These are phyloP conservation scores for Trichoderma guizhouense DNA, from an alignment of 2,329 filamentous ascomycete genomes.

Conservation along the genomic window DNA sequence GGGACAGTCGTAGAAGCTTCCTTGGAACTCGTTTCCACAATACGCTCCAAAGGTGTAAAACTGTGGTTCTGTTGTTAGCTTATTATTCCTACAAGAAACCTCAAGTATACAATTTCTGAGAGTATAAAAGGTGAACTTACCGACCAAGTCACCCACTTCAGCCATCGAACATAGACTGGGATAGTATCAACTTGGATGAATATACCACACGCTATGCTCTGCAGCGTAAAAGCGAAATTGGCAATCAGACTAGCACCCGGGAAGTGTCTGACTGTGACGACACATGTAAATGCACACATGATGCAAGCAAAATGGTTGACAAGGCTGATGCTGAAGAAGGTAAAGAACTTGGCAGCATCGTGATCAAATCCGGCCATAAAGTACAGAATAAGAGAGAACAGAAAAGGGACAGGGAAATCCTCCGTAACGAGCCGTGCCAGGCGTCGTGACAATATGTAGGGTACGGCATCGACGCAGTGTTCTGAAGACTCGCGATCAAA, in stretches of 20 bases:
- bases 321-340: slow-evolving; percentile 66
- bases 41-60: slow-evolving; percentile 71
- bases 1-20: slow-evolving; percentile 71
- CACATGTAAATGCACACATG: slow-evolving; percentile 65
- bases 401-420: slow-evolving; percentile 67
- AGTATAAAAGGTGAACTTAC: slow-evolving; percentile 33
- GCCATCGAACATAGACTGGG: slow-evolving; percentile 74
- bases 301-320: slow-evolving; percentile 72
- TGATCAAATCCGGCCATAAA: slow-evolving; percentile 74
- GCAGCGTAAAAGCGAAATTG: slow-evolving; percentile 69
- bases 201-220: slow-evolving; percentile 72
- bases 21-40: slow-evolving; percentile 68
- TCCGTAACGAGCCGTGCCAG: slow-evolving; percentile 67
- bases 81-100: background rate
- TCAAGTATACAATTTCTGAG: background rate
- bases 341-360: slow-evolving; percentile 63
- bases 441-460: slow-evolving; percentile 67
- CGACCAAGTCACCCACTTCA: slow-evolving; percentile 64
- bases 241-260: slow-evolving; percentile 67
- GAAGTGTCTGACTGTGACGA: slow-evolving; percentile 64
- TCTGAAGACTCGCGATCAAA: slow-evolving; percentile 75
- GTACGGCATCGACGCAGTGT: slow-evolving; percentile 65
- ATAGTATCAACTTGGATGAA: slow-evolving; percentile 73
- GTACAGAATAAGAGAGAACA: slow-evolving; percentile 70
- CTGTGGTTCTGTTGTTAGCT: slow-evolving; percentile 29